phyloP scores from a whole-genome alignment of 257 asterid genomes.

The Apocynum venetum region DNA sequence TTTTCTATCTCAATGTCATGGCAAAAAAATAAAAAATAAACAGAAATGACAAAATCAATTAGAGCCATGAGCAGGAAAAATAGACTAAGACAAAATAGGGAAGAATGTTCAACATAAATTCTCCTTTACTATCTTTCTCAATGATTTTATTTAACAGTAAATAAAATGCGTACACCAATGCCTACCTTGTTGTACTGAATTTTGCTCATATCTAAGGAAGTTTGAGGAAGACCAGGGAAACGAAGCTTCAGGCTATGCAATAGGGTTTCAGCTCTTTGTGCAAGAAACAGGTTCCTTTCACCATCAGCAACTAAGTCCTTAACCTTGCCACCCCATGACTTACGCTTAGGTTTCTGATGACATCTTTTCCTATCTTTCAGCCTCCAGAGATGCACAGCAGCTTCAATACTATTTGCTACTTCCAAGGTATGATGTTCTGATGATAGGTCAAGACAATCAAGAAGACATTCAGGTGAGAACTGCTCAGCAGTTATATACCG shows the following conservation, averaged over 20 bases:
- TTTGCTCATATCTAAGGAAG: constrained; percentile 92
- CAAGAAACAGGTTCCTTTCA: constrained; percentile 57
- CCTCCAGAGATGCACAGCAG: constrained; percentile 83
- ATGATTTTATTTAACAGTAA: neutral
- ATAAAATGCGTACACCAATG: neutral
- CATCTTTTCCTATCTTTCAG: constrained; percentile 63
- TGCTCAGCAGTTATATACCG: constrained; percentile 79
- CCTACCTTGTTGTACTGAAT: constrained; percentile 91
- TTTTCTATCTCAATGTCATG: neutral
- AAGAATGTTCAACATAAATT: too few relatives aligned
- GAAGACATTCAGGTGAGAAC: constrained; percentile 83
- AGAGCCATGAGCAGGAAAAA: neutral
- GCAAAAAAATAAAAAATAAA: neutral
- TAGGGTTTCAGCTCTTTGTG: constrained; percentile 76
- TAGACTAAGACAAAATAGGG: neutral
- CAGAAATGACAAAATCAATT: neutral
- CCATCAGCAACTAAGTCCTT: constrained; percentile 71
- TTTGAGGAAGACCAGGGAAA: constrained; percentile 95
- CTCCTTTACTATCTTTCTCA: too few relatives aligned
- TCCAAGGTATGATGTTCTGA: constrained; percentile 86
- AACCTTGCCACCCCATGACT: constrained; percentile 84
- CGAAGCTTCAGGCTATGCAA: constrained; percentile 68
- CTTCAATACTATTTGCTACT: constrained; percentile 83
- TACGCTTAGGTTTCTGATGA: constrained; percentile 51
- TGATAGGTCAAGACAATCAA: constrained; percentile 83